Evolutionary conservation across 768 basidiomycete species (phyloP).

Genomic region (Boletus barrowsii): DNA sequence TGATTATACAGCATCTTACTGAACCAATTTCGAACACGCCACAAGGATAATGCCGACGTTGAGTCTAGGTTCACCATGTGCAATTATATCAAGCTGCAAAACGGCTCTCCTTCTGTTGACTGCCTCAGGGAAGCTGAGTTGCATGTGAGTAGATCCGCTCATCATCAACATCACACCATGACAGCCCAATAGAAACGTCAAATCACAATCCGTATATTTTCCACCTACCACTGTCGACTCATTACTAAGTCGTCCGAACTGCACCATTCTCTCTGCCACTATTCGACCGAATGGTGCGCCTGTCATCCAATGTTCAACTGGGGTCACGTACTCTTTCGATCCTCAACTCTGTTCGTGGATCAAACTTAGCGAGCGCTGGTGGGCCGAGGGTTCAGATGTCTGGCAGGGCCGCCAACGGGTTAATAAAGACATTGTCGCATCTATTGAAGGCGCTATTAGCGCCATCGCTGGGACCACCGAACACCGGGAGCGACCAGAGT

Average conservation of each 20-base stretch:
- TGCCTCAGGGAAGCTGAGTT: slow-evolving; percentile 63
- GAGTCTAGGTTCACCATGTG: slow-evolving; percentile 65
- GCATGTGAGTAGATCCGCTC: slow-evolving; percentile 52
- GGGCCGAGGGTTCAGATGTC: slow-evolving; percentile 75
- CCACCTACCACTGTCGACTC: slow-evolving; percentile 60
- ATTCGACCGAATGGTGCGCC: slow-evolving; percentile 81
- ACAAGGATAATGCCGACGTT: slow-evolving; percentile 75
- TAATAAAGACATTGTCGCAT: slow-evolving; percentile 52
- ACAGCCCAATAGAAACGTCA: slow-evolving; percentile 64
- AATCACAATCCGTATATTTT: slow-evolving; percentile 62
- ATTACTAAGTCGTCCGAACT: slow-evolving; percentile 56
- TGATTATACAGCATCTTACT: background rate
- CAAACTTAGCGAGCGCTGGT: slow-evolving; percentile 80
- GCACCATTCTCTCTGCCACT: slow-evolving; percentile 57
- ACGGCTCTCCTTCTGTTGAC: slow-evolving; percentile 72
- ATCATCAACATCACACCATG: slow-evolving; percentile 1
- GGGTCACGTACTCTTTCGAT: slow-evolving; percentile 81
- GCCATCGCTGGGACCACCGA: slow-evolving; percentile 34
- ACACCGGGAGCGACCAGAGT: slow-evolving; percentile 56
- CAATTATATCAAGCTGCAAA: slow-evolving; percentile 65
- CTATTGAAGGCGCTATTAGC: slow-evolving; percentile 55
- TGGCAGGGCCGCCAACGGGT: slow-evolving; percentile 73
- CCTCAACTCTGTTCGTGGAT: slow-evolving; percentile 62
- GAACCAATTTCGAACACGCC: background rate
- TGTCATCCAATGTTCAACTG: slow-evolving; percentile 71